Conservation (phyloP, 768 basidiomycete genomes). For the Mycena crocata region DNA sequence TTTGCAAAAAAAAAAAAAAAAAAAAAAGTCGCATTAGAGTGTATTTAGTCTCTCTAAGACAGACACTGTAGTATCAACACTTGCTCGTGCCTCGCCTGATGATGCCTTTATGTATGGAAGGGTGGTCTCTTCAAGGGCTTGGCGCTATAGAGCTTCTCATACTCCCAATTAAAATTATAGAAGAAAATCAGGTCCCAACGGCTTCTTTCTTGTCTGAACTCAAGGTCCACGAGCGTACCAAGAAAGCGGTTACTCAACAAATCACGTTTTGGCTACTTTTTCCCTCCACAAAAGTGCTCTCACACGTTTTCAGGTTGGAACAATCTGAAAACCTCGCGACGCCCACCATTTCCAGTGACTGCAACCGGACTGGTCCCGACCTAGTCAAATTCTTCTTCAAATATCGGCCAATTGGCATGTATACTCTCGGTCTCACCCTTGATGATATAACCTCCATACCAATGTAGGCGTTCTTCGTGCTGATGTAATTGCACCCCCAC, state of each 20-base stretch:
- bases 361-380: not conserved
- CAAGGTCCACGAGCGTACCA: slow-evolving; percentile 23
- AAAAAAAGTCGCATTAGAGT: too few species aligned
- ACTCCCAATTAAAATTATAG: not conserved
- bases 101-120: not conserved
- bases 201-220: slow-evolving; percentile 19
- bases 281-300: not conserved
- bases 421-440: not conserved
- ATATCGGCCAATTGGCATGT: slow-evolving; percentile 19
- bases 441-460: too few species aligned
- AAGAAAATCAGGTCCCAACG: not conserved
- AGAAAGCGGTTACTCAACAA: slow-evolving; percentile 32
- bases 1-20: too few species aligned
- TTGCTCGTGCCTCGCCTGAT: too few species aligned
- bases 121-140: not conserved
- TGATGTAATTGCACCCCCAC: slow-evolving; percentile 22
- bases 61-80: too few species aligned
- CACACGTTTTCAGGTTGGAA: not conserved
- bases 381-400: slow-evolving; percentile 19
- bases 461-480: slow-evolving; percentile 20
- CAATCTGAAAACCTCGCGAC: not conserved
- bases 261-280: not conserved
- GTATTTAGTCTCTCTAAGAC: too few species aligned
- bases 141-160: not conserved
- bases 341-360: not conserved